Evolutionary conservation across 139 green algal species (phyloP).

Genomic region (Haematococcus lacustris): DNA sequence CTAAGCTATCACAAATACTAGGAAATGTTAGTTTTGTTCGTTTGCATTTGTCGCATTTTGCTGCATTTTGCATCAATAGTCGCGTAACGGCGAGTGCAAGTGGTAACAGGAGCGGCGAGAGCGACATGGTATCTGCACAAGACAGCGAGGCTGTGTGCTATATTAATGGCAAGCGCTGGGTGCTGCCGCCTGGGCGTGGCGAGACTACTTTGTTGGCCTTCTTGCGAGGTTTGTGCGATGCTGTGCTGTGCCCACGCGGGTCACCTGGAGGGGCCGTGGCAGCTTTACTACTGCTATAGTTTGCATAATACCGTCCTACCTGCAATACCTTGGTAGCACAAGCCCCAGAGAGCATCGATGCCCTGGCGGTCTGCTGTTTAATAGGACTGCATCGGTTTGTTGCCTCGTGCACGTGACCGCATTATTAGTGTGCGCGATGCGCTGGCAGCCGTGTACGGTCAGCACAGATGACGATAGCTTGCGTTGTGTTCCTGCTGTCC

Average conservation of each 20-base stretch:
- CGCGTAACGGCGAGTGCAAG: no score
- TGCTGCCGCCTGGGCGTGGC: constrained; percentile 57
- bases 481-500: not conserved
- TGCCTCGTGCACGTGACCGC: not conserved
- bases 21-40: no score
- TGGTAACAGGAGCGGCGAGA: no score
- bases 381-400: not conserved
- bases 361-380: not conserved
- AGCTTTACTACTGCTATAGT: no score
- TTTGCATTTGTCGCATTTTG: no score
- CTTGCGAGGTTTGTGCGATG: constrained; percentile 57
- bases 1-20: no score
- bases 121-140: no score
- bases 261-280: not conserved
- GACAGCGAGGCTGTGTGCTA: constrained; percentile 59
- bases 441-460: not conserved
- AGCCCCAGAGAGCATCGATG: not conserved
- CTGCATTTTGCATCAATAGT: no score
- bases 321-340: no score
- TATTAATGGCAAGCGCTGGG: constrained; percentile 74
- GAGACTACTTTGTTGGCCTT: constrained; percentile 79
- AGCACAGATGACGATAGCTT: not conserved
- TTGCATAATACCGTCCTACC: no score
- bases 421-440: not conserved
- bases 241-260: not conserved